These are phyloP conservation scores for Kwoniella europaea DNA, from an alignment of 768 basidiomycete genomes.

Conservation along the genomic window DNA sequence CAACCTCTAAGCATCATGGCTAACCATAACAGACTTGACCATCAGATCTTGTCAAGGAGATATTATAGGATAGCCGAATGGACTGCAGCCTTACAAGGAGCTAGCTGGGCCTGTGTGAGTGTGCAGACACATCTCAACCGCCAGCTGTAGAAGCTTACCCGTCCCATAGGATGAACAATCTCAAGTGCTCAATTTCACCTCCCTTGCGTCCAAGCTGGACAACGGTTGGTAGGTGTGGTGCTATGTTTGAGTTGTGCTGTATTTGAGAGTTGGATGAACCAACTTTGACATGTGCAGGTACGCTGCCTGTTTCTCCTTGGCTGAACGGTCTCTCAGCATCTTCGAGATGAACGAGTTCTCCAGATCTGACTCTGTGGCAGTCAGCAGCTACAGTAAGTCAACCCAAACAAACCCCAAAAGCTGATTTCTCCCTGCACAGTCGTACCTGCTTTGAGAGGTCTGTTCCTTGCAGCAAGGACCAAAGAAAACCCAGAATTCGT, in stretches of 20 bases:
- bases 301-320: constrained; percentile 36
- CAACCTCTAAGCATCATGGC: constrained; percentile 26
- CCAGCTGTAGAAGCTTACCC: background rate
- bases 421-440: constrained; percentile 31
- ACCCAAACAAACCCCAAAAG: background rate
- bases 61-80: constrained; percentile 50
- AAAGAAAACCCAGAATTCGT: constrained; percentile 46
- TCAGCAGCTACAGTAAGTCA: constrained; percentile 47
- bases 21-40: background rate
- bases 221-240: constrained; percentile 38
- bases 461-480: constrained; percentile 50
- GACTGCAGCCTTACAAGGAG: constrained; percentile 42
- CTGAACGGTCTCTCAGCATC: constrained; percentile 42
- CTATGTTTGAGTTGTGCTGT: background rate
- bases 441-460: constrained; percentile 53
- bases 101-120: constrained; percentile 46
- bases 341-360: constrained; percentile 43
- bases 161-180: constrained; percentile 41
- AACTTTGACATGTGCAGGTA: constrained; percentile 31
- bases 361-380: constrained; percentile 35
- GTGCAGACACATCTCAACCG: background rate
- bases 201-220: constrained; percentile 45
- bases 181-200: constrained; percentile 46
- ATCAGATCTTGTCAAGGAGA: constrained; percentile 39
- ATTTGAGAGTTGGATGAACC: background rate